Percentiles rank a stretch among this genome's conserved stretches.
Conservation (phyloP, 352 stramenopile genomes). For the Phytophthora fragariae region DNA sequence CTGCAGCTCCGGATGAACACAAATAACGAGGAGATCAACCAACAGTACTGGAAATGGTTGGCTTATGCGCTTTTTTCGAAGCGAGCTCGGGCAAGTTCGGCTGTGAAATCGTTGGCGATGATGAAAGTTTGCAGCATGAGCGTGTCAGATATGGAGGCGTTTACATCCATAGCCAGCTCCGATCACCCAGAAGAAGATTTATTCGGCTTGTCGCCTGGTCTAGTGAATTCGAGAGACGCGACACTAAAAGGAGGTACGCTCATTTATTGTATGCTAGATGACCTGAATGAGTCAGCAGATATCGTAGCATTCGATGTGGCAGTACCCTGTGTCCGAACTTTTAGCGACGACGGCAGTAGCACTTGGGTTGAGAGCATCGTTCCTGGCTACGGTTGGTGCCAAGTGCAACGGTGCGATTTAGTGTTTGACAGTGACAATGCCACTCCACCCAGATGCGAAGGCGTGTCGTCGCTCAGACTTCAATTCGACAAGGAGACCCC, state of each 20-base stretch:
- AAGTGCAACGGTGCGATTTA: background rate
- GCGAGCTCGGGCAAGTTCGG: background rate
- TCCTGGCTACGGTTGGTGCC: background rate
- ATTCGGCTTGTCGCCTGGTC: background rate
- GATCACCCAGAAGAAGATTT: background rate
- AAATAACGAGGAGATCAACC: background rate
- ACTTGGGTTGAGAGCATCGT: background rate
- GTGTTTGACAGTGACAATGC: background rate
- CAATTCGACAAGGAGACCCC: background rate
- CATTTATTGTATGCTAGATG: background rate
- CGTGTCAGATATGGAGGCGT: background rate
- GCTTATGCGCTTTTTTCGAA: background rate
- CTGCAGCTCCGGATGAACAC: background rate
- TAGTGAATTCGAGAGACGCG: background rate
- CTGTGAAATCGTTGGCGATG: background rate
- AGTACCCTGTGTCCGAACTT: background rate
- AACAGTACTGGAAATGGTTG: background rate
- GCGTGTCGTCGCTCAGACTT: background rate
- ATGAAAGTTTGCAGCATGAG: background rate
- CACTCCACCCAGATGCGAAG: background rate
- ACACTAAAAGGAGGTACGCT: background rate
- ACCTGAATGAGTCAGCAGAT: background rate
- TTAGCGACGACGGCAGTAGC: background rate
- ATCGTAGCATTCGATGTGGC: background rate
- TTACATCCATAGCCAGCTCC: background rate